Base-by-base conservation (phyloP, 306 rosid species). In the Cucumis cinereus region DNA sequence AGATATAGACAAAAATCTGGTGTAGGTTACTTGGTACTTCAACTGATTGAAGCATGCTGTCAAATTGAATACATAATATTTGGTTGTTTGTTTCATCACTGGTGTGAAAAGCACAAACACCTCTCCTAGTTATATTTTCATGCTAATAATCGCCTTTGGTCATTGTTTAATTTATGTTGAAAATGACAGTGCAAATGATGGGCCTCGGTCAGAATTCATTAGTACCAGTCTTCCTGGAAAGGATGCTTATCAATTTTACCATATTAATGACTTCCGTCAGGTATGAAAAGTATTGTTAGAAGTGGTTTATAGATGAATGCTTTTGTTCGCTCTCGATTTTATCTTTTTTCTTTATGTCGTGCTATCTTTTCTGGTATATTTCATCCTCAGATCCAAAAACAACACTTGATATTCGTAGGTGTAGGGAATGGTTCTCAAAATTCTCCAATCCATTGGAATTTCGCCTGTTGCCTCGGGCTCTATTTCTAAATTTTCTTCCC, bases 241-340 rank as follows among this genome's bases (percentile, higher is more conserved):
- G 20, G 85, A 35, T 71, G 80, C 74, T 24, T 77, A 86, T 84
- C 83, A 82, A 36, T 92, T 90, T 82, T 92, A 91, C 80, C 97
- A 94, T 81, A 76, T 91, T 61, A 85, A 84, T 83, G 82, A 85
- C 77, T 83, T 71, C 82, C 79, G 87, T 74, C 96, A 94, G 98
- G 98, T 94, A 88, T 72, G 35, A 17, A 53, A 41, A 41, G 35
- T 40, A 43, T 69, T n/a, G 4, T 40, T 19, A 5, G 73, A 66
- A n/a, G 28, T 14, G 58, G 57, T 23, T 23, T 24, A 43, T 14
- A 3, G 38, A 40, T 45, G 22, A 43, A 43, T 12, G 17, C 20
- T 10, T 22, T 68, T 41, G 26, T 23, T 43, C 8, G 55, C 73
- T 14, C 0, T 60, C 23, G 10, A 59, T 26, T 24, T 28, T 60